Evolutionary conservation across 169 alveolate genomes (phyloP), one percentile per base, ranked within the genome.

Genomic region (Babesia sp.): DNA sequence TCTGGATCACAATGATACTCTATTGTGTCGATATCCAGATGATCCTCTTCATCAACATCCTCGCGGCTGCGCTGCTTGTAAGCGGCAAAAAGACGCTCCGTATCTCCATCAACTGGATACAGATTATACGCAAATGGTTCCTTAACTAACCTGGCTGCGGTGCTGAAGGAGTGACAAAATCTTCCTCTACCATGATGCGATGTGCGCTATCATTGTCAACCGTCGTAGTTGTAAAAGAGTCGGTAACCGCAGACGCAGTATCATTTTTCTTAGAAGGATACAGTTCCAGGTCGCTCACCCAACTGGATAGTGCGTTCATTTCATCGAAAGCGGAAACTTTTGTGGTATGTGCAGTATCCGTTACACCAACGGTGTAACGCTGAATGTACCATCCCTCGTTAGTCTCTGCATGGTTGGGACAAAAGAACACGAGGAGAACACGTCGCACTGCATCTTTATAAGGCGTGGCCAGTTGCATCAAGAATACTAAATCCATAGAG

Each of bases 41-140:
- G 81, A 37, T 79, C 87, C 72, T 79, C 87, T 2, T 79, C 87
- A 56, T 79, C 87, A 24, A 79, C 41, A 9, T 79, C 87, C 5
- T 36, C 69, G 36, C 50, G 46, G 55, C 42, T 28, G 16, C 74
- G 63, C 16, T 61, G 64, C 83, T 59, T 70, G 53, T 69, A 79
- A 29, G 73, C 59, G 22, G 41, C 51, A 1, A 70, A 60, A 36
- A 79, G 44, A 1, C 53, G 63, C 6, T 66, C 39, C 7, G 85
- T n/a, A 54, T 71, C 71, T 14, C 24, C 41, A 36, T 66, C 44
- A 12, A 8, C 64, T 55, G 64, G 34, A 24, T n/a, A 18, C 4
- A 7, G 44, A 9, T 24, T 29, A n/a, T 7, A 14, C 24, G 8
- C 12, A 16, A 8, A 55, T 9, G 44, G 36, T 6, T 7, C 46